Percentiles rank a stretch among this genome's conserved stretches.
phyloP scores from a whole-genome alignment of 345 rosid genomes.

The Raphanus sativus region DNA sequence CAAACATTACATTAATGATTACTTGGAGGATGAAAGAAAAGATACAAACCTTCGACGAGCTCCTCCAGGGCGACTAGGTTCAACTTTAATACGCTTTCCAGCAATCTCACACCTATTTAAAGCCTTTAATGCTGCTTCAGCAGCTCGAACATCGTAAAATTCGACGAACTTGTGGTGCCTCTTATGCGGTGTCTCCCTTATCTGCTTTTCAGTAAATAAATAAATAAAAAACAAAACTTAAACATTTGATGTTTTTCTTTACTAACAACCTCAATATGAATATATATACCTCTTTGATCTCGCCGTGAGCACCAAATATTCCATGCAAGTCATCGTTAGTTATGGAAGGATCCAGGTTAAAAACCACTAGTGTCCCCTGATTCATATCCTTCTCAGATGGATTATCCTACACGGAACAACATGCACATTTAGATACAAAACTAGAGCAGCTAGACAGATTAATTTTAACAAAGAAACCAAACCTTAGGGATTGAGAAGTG shows the following conservation, averaged over 20 bases:
- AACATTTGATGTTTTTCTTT: too few species aligned
- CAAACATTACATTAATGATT: background rate
- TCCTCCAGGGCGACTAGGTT: constrained; percentile 92
- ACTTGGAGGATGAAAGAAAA: background rate
- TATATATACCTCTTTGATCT: constrained; percentile 75
- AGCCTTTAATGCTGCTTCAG: constrained; percentile 75
- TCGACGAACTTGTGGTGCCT: constrained; percentile 84
- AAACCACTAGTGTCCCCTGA: constrained; percentile 79
- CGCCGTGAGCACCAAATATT: constrained; percentile 78
- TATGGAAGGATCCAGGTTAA: constrained; percentile 79
- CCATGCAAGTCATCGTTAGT: constrained; percentile 77
- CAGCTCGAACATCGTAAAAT: constrained; percentile 77
- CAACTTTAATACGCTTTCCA: constrained; percentile 82
- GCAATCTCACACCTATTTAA: constrained; percentile 80
- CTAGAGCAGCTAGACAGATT: background rate
- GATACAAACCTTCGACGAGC: constrained; percentile 59
- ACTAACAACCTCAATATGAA: background rate
- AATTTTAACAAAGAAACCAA: background rate
- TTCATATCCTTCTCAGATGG: constrained; percentile 72
- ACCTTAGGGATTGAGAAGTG: constrained; percentile 94
- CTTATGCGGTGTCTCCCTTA: constrained; percentile 86
- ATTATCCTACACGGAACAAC: constrained; percentile 52
- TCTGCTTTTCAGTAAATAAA: constrained; percentile 45
- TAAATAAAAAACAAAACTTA: constrained; percentile 5
- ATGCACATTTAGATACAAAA: background rate